Percentiles rank a stretch among this genome's conserved stretches.
These are phyloP conservation scores for Priceomyces fermenticarens DNA, from an alignment of 805 yeast genomes.

Conservation along the genomic window DNA sequence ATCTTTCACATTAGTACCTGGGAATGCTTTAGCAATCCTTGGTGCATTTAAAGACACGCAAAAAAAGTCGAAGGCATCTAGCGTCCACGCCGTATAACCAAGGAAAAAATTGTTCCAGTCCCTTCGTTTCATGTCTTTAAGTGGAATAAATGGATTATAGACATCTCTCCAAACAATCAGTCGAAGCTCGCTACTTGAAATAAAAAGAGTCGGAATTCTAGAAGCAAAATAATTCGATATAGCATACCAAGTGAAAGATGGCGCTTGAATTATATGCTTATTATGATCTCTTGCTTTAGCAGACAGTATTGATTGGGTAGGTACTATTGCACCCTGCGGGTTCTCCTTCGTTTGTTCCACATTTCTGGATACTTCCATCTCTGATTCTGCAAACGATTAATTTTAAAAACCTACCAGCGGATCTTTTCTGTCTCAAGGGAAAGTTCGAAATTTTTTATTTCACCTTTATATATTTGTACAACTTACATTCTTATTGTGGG, in stretches of 20 bases:
- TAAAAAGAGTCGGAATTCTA: conserved; percentile 47
- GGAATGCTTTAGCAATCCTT: conserved; percentile 43
- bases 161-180: conserved; percentile 34
- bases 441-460: too few species aligned
- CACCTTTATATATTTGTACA: too few species aligned
- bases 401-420: too few species aligned
- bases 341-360: too few species aligned
- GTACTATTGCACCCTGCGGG: too few species aligned
- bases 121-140: conserved; percentile 43
- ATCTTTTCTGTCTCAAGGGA: too few species aligned
- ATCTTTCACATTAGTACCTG: conserved; percentile 41
- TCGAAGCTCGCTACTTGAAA: conserved; percentile 43
- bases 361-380: too few species aligned
- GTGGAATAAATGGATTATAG: conserved; percentile 63
- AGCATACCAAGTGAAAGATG: conserved; percentile 16
- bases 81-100: conserved; percentile 60
- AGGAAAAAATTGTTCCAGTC: conserved; percentile 57
- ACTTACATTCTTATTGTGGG: too few species aligned
- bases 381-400: too few species aligned
- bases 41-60: conserved; percentile 52
- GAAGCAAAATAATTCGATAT: conserved; percentile 38
- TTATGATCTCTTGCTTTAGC: conserved; percentile 2
- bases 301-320: not conserved
- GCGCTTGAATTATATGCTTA: conserved; percentile 7
- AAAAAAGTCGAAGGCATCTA: conserved; percentile 67